phyloP scores from a whole-genome alignment of 192 early-diverging fungal genomes.

The Coemansia sp. region DNA sequence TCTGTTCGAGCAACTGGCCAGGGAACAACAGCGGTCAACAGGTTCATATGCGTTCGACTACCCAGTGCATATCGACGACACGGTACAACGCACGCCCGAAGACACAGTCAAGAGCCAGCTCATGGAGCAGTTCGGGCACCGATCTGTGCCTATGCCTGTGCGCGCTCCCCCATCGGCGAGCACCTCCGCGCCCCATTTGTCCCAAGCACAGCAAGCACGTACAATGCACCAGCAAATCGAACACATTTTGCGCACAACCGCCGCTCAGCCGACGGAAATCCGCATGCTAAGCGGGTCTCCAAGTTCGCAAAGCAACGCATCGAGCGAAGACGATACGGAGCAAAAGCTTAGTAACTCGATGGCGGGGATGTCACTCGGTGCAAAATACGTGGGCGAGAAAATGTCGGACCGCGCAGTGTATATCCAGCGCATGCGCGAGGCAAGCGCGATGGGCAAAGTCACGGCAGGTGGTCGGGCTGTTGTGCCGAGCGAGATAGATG shows the following conservation, averaged over 20 bases:
- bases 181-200: neutral
- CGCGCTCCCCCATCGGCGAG: neutral
- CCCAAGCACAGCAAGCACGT: neutral
- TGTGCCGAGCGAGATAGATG: neutral
- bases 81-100: neutral
- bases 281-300: slow-evolving; percentile 9
- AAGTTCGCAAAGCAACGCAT: slow-evolving; percentile 32
- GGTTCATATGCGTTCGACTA: slow-evolving; percentile 4
- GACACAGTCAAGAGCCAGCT: slow-evolving; percentile 13
- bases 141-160: neutral
- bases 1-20: neutral
- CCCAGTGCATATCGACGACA: neutral
- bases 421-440: slow-evolving; percentile 48
- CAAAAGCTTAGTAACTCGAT: slow-evolving; percentile 31
- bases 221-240: slow-evolving; percentile 8
- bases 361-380: slow-evolving; percentile 32
- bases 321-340: slow-evolving; percentile 37
- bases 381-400: slow-evolving; percentile 1
- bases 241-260: neutral
- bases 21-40: neutral
- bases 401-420: slow-evolving; percentile 37
- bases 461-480: slow-evolving; percentile 13
- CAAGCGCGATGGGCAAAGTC: slow-evolving; percentile 37
- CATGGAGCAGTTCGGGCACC: slow-evolving; percentile 25
- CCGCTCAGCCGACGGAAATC: neutral